Conservation (phyloP, 1,284 basidiomycete species). For the Trametes sp. region DNA sequence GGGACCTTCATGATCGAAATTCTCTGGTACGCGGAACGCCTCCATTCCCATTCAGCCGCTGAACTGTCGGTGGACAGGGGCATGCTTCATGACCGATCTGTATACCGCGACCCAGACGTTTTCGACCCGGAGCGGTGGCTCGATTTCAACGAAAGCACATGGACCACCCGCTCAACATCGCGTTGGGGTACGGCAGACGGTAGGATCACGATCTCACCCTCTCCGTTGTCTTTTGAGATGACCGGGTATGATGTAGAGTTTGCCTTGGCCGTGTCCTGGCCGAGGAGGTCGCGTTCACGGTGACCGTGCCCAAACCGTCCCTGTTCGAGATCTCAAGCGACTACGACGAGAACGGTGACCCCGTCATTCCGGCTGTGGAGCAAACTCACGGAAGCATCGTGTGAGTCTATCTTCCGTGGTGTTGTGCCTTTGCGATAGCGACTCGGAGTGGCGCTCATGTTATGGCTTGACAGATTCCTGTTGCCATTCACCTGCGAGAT, state of each 20-base stretch:
- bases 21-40: background rate
- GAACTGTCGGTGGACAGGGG: too few relatives aligned
- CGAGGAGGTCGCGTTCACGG: too few relatives aligned
- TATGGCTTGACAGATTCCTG: too few relatives aligned
- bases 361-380: background rate
- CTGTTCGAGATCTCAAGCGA: background rate
- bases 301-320: too few relatives aligned
- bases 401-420: too few relatives aligned
- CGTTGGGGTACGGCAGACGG: conserved; percentile 4
- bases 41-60: too few relatives aligned
- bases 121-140: conserved; percentile 1
- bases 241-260: too few relatives aligned
- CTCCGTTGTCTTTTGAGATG: too few relatives aligned
- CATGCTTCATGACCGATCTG: background rate
- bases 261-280: too few relatives aligned
- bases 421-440: too few relatives aligned
- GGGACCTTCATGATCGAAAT: background rate
- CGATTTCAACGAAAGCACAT: background rate
- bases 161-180: background rate
- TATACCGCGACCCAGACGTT: background rate
- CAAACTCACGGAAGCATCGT: background rate
- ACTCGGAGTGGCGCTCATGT: too few relatives aligned
- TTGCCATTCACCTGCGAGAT: too few relatives aligned
- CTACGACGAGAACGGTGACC: background rate
- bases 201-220: background rate